phyloP scores from a whole-genome alignment of 257 asterid species.

The Cruciata laevipes region DNA sequence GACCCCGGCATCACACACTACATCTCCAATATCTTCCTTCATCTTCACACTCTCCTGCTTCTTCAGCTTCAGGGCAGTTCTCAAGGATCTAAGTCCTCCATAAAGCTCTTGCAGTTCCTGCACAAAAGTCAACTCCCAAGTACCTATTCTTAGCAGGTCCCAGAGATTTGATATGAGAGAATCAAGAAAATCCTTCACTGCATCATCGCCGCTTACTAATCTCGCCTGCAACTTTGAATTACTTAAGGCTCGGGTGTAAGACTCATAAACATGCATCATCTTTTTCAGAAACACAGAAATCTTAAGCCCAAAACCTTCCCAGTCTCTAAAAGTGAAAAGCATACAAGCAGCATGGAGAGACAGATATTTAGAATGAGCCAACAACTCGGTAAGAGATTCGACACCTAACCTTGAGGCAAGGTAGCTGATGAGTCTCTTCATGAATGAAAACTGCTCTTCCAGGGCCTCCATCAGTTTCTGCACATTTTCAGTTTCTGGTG shows the following conservation, averaged over 20 bases:
- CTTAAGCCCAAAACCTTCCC: not conserved
- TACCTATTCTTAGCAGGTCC: not conserved
- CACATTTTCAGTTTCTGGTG: too few species aligned
- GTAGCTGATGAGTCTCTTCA: not conserved
- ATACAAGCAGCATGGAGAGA: not conserved
- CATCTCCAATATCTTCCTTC: not conserved
- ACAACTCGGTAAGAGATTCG: not conserved
- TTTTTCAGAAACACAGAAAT: not conserved
- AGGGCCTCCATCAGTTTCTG: not conserved
- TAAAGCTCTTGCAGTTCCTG: not conserved
- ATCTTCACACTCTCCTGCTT: not conserved
- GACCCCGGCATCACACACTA: not conserved
- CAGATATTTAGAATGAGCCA: not conserved
- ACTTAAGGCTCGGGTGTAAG: not conserved
- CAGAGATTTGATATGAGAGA: not conserved
- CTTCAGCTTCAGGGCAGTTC: not conserved
- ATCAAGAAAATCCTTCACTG: not conserved
- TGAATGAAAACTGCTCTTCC: not conserved
- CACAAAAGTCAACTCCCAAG: too few species aligned
- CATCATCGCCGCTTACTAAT: too few species aligned
- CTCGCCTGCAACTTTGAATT: not conserved
- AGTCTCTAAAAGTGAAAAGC: not conserved
- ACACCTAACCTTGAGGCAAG: not conserved
- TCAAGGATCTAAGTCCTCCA: conserved; percentile 1
- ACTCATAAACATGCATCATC: not conserved